Base-by-base conservation (phyloP, 106 monocot genomes). In the Alisma plantagoaquatica region DNA sequence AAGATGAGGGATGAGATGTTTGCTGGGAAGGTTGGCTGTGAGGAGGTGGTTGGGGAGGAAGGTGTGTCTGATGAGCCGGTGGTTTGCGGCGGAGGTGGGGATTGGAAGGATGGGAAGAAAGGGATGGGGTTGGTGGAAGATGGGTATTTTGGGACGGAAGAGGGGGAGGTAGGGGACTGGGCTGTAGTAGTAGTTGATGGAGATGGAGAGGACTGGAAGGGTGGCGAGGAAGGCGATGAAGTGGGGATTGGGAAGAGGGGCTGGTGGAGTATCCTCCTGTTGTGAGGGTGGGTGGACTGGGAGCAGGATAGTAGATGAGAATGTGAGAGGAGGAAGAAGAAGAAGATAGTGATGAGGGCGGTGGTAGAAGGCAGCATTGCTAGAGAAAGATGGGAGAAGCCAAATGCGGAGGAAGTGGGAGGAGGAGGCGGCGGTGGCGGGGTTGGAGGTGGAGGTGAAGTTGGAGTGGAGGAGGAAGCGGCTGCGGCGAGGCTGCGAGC, bases 211-310 rank as follows among this genome's bases (percentile, higher is more conserved):
- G n/a, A n/a, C n/a, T n/a, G n/a, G n/a, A n/a, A n/a, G n/a, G n/a
- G n/a, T n/a, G n/a, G n/a, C n/a, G n/a, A n/a, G n/a, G n/a, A n/a
- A n/a, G n/a, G 35, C 41, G 60, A 33, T 7, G 52, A 24, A 27
- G 69, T 19, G 21, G 27, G 2, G 18, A 11, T 2, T 5, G 59
- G 59, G 45, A 60, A 65, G 59, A 70, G 49, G n/a, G 77, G 68
- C 10, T 54, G 41, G 24, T 77, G 77, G 33, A 72, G 77, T n/a
- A 59, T 47, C 38, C 72, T 72, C 8, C 77, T 35, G 53, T 43
- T 63, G 49, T 46, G 59, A 17, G 22, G 59, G 4, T 27, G 43
- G 11, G 60, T 16, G 17, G 28, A 9, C 0, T 29, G 10, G 3
- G 18, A 12, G 22, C 19, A 52, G 21, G 43, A 31, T 2, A 43